A percentile compares a stretch with the other conserved stretches of the same genome.
Conservation (phyloP, 1,284 basidiomycete species). For the Cutaneotrichosporon sp. region DNA sequence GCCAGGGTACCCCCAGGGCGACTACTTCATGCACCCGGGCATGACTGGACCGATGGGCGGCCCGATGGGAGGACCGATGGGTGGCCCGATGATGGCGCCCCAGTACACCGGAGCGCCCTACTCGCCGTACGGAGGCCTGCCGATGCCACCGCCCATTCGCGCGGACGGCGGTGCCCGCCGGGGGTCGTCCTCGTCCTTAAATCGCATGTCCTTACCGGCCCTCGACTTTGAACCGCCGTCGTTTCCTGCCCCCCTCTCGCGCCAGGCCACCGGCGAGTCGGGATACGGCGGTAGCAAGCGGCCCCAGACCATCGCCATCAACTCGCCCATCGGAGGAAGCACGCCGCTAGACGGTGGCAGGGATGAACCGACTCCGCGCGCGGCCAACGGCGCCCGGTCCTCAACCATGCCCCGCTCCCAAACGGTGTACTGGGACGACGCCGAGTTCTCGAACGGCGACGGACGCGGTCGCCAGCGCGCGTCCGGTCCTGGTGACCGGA, state of each 20-base stretch:
- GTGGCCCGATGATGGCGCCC: background rate
- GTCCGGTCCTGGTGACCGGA: background rate
- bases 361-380: background rate
- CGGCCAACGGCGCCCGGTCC: constrained; percentile 2
- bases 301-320: constrained; percentile 10
- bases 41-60: constrained; percentile 5
- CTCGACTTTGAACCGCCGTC: constrained; percentile 25
- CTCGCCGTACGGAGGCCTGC: constrained; percentile 19
- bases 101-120: constrained; percentile 12
- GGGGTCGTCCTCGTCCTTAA: constrained; percentile 20
- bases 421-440: constrained; percentile 51
- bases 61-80: constrained; percentile 11
- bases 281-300: constrained; percentile 9
- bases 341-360: constrained; percentile 6
- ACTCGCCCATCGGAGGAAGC: constrained; percentile 7
- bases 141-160: constrained; percentile 26
- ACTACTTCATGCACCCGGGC: constrained; percentile 10
- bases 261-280: constrained; percentile 22
- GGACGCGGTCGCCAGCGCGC: background rate
- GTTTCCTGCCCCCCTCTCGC: constrained; percentile 22
- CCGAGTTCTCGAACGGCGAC: constrained; percentile 31
- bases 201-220: constrained; percentile 19
- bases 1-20: constrained; percentile 11
- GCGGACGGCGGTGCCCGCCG: constrained; percentile 13
- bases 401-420: constrained; percentile 34